phyloP scores from a whole-genome alignment of 2,329 filamentous ascomycete genomes.

The Pseudocercospora musae region DNA sequence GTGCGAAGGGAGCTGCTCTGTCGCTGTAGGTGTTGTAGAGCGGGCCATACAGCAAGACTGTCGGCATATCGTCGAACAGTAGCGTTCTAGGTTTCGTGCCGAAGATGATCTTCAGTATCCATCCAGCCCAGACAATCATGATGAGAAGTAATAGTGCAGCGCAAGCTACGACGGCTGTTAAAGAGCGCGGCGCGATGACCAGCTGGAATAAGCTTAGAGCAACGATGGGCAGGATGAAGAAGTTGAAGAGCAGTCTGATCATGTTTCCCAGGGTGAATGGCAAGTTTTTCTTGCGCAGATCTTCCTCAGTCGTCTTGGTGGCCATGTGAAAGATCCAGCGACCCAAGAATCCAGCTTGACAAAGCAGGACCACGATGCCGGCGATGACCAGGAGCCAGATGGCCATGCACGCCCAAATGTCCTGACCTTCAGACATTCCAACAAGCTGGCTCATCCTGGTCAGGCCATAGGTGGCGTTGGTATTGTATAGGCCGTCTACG shows the following conservation, averaged over 20 bases:
- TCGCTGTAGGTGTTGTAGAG: conserved; percentile 98
- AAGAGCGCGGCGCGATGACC: conserved; percentile 67
- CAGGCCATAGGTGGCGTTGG: conserved; percentile 74
- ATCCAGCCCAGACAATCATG: conserved; percentile 69
- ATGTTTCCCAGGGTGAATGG: conserved; percentile 64
- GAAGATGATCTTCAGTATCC: conserved; percentile 78
- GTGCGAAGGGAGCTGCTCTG: conserved; percentile 82
- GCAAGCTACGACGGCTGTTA: conserved; percentile 67
- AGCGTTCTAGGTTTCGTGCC: conserved; percentile 77
- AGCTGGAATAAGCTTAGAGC: conserved; percentile 88
- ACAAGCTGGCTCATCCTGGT: conserved; percentile 75
- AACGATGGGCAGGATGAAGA: conserved; percentile 82
- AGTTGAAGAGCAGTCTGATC: conserved; percentile 85
- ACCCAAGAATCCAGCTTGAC: conserved; percentile 71
- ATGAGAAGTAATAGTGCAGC: conserved; percentile 71
- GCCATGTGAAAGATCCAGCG: conserved; percentile 74
- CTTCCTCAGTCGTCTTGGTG: conserved; percentile 73
- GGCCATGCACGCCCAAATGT: conserved; percentile 93
- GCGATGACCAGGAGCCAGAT: conserved; percentile 83
- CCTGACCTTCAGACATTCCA: conserved; percentile 70
- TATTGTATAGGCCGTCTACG: conserved; percentile 81
- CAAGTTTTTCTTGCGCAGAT: conserved; percentile 84
- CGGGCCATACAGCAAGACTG: conserved; percentile 83
- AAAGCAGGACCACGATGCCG: conserved; percentile 61
- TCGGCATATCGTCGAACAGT: conserved; percentile 89